phyloP scores from a whole-genome alignment of 2,329 filamentous ascomycete species.

The Sclerotinia subarctica region DNA sequence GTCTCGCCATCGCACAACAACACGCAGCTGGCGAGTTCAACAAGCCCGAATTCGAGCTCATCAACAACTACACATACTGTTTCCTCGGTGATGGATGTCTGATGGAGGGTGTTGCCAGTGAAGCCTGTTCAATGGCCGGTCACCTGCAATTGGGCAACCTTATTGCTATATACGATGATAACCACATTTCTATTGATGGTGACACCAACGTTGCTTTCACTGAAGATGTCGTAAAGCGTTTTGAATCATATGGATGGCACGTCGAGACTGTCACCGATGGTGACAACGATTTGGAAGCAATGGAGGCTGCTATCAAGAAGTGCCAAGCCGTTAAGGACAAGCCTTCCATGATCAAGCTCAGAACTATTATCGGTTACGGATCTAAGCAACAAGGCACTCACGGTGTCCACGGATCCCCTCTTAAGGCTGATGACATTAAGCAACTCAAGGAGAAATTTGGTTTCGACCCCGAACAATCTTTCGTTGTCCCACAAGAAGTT shows the following conservation, averaged over 20 bases:
- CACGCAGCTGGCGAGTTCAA: conserved; percentile 92
- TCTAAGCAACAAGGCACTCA: conserved; percentile 90
- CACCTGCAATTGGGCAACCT: conserved; percentile 98
- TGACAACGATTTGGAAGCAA: conserved; percentile 80
- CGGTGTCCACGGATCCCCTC: conserved; percentile 91
- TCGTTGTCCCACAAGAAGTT: conserved; percentile 90
- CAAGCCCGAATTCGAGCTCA: conserved; percentile 86
- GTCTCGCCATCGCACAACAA: conserved; percentile 93
- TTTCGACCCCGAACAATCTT: conserved; percentile 91
- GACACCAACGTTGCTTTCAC: conserved; percentile 96
- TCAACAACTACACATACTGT: conserved; percentile 95
- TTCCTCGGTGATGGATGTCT: conserved; percentile 98
- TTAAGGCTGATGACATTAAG: conserved; percentile 92
- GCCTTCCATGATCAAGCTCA: conserved; percentile 94
- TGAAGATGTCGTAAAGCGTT: conserved; percentile 91
- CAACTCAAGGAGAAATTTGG: conserved; percentile 93
- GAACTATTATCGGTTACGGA: conserved; percentile 95
- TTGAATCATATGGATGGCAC: conserved; percentile 98
- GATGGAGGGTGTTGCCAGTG: conserved; percentile 95
- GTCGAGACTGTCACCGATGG: conserved; percentile 79
- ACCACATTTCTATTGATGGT: conserved; percentile 94
- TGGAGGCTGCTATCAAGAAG: conserved; percentile 83
- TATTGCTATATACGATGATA: conserved; percentile 96
- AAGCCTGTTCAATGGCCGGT: conserved; percentile 88
- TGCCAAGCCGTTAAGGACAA: conserved; percentile 89